A percentile compares a stretch with the other conserved stretches of the same genome.
Conservation (phyloP, 2,329 filamentous ascomycete genomes). For the Lecanicillium sp. region DNA sequence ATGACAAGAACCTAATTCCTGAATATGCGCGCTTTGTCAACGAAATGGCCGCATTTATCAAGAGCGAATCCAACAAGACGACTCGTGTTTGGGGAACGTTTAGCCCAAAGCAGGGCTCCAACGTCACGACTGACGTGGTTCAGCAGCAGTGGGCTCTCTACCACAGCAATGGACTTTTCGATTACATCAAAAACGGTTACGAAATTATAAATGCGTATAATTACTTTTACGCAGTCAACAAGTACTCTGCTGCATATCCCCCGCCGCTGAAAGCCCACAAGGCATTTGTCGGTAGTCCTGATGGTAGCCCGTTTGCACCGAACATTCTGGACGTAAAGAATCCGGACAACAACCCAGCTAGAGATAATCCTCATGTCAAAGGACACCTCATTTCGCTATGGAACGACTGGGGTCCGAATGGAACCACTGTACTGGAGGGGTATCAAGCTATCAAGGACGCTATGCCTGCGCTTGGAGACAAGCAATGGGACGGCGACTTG, state of each 20-base stretch:
- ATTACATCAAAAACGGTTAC: conserved; percentile 15
- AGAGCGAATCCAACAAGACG: conserved; percentile 26
- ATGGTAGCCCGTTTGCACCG: conserved; percentile 12
- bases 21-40: conserved; percentile 44
- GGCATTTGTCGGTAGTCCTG: conserved; percentile 13
- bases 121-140: conserved; percentile 22
- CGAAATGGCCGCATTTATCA: conserved; percentile 36
- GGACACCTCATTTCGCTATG: conserved; percentile 15
- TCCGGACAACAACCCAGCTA: conserved; percentile 12
- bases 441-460: conserved; percentile 14
- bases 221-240: conserved; percentile 14
- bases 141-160: conserved; percentile 15
- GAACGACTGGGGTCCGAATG: conserved; percentile 15
- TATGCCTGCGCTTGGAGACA: conserved; percentile 15
- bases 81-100: conserved; percentile 45
- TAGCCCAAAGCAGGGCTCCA: conserved; percentile 9
- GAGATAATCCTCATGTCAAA: conserved; percentile 11
- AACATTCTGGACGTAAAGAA: conserved; percentile 15
- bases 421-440: conserved; percentile 15
- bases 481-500: conserved; percentile 17
- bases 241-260: conserved; percentile 16
- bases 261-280: conserved; percentile 11
- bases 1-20: conserved; percentile 30
- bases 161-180: conserved; percentile 12
- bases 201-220: conserved; percentile 14